phyloP scores from a whole-genome alignment of 345 rosid genomes.

The Bruguiera parviflora region DNA sequence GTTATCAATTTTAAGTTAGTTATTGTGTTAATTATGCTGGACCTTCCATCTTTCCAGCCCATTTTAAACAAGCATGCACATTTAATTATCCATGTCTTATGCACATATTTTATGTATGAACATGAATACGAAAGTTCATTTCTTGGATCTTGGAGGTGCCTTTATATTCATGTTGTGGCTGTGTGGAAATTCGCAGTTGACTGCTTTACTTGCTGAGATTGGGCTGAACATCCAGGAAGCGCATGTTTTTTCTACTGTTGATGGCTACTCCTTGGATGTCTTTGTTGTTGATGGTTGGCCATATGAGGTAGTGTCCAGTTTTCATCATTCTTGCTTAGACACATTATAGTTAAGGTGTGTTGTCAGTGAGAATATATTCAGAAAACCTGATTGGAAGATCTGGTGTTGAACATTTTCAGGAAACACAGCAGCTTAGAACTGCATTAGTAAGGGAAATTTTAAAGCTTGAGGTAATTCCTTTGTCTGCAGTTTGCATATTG shows the following conservation, averaged over 20 bases:
- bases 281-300: conserved; percentile 99
- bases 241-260: conserved; percentile 88
- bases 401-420: conserved; percentile 48
- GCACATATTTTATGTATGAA: not conserved
- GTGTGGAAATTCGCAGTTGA: conserved; percentile 52
- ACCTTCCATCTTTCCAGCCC: no score
- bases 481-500: not conserved
- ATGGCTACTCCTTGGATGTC: conserved; percentile 94
- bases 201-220: conserved; percentile 80
- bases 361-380: conserved; percentile 7
- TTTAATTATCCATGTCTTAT: no score
- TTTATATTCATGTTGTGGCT: conserved; percentile 10
- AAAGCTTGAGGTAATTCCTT: conserved; percentile 63
- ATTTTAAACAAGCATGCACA: no score
- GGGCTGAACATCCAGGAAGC: conserved; percentile 99
- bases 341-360: conserved; percentile 1
- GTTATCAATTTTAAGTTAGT: not conserved
- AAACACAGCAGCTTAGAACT: conserved; percentile 62
- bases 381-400: conserved; percentile 23
- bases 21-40: no score
- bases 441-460: conserved; percentile 71
- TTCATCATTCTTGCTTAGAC: not conserved
- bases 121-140: not conserved
- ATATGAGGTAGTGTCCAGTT: conserved; percentile 60
- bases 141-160: not conserved